Base-by-base conservation (phyloP, 2,329 filamentous ascomycete genomes). In the Ascosphaera apis region DNA sequence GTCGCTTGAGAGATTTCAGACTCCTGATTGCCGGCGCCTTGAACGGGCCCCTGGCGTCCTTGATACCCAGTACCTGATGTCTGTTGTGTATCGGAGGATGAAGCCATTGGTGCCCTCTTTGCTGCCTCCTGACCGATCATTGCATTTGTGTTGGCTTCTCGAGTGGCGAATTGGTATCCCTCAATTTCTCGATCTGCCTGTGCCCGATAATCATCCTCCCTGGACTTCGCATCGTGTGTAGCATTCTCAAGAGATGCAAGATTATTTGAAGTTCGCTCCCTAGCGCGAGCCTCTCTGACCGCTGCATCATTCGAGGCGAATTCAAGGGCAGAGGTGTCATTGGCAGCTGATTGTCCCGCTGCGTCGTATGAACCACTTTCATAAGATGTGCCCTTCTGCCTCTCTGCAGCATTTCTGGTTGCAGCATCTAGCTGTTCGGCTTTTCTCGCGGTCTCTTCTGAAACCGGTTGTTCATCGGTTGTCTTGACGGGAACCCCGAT, bases 241-340 rank as follows among this genome's bases (percentile, higher is more conserved):
- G 12, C 37, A 15, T 23, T 18, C 19, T 39, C 18, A 15, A 34
- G 31, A 11, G 13, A n/a, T 11, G 34, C 34, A 33, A 39, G 8
- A 13, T 39, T 28, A 39, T 53, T 54, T 5, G 46, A 51, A 9
- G 54, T 53, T 1, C 53, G 48, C 17, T 36, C 27, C n/a, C 37
- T 21, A 12, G 23, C 30, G 9, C 8, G 7, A 34, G 54, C 52
- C 30, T 52, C 53, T 37, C 53, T 53, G 11, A 50, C 51, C 3
- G 47, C 45, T 1, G 47, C 53, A 39, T 53, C 54, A 35, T 48
- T 48, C 5, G 51, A 50, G 2, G 51, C 56, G 56, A 88, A 86
- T 58, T 91, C 80, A 18, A 32, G 18, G 33, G 53, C 51, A 1
- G 49, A 44, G 3, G 52, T 47, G 39, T 55, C 54, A 36, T 45